These are phyloP conservation scores for Sonneratia alba DNA, from an alignment of 345 rosid species.

Conservation along the genomic window DNA sequence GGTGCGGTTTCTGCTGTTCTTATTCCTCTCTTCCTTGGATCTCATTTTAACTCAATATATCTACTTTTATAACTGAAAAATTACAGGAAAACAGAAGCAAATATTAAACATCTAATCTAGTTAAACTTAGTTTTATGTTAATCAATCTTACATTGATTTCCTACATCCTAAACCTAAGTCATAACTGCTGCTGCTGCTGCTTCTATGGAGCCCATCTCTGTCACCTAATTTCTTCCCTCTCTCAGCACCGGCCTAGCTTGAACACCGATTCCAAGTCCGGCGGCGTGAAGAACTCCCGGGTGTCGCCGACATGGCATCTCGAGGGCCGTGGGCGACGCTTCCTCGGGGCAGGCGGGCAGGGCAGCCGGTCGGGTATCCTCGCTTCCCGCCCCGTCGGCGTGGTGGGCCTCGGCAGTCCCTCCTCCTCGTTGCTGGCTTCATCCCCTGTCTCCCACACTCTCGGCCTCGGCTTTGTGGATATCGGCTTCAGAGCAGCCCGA, in stretches of 20 bases:
- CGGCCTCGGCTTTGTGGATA: slow-evolving; percentile 17
- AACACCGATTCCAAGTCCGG: slow-evolving; percentile 43
- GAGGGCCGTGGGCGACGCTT: slow-evolving; percentile 23
- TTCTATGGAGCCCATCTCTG: neutral
- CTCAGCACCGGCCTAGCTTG: slow-evolving; percentile 13
- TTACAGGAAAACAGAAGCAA: too few relatives aligned
- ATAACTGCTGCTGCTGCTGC: neutral
- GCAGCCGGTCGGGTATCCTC: slow-evolving; percentile 19
- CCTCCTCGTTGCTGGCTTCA: slow-evolving; percentile 6
- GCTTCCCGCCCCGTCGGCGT: slow-evolving; percentile 29
- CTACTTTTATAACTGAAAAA: too few relatives aligned
- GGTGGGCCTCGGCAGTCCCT: slow-evolving; percentile 9
- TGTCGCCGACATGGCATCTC: slow-evolving; percentile 17
- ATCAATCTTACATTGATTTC: neutral
- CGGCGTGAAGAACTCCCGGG: slow-evolving; percentile 32
- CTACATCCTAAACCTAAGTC: neutral
- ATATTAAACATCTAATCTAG: neutral
- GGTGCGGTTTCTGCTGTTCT: too few relatives aligned
- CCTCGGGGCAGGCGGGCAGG: slow-evolving; percentile 40
- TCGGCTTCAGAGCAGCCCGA: slow-evolving; percentile 24
- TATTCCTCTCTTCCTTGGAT: too few relatives aligned
- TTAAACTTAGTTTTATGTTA: neutral
- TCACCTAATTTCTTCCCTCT: neutral
- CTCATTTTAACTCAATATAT: too few relatives aligned
- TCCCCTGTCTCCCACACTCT: slow-evolving; percentile 8